Evolutionary conservation across 257 asterid species (phyloP), one percentile per base, ranked within the genome.

Genomic region (Mentha longifolia): DNA sequence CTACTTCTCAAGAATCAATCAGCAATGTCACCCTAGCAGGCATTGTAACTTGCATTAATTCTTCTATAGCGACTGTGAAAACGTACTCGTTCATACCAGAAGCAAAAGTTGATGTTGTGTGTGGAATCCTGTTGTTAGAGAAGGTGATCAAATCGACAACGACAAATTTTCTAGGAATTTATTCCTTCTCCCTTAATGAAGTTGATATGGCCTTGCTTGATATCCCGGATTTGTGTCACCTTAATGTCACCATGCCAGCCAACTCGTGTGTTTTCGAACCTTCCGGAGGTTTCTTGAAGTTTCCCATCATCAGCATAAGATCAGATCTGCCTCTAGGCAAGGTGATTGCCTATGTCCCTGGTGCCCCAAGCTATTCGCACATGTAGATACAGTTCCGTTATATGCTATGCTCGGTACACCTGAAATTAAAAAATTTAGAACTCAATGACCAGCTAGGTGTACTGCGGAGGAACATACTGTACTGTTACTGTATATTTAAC

Each of bases 71-170:
- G 3, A 3, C 31, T 35, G 68, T 9, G 1, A 16, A n/a, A 55
- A 76, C 72, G 3, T 63, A 42, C 25, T 45, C 13, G 0, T 43
- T 63, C 4, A 46, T 76, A 68, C 76, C 76, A 5, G 63, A 63
- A 9, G 76, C 80, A 63, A 9, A 5, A 37, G 80, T 76, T 0
- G 76, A 76, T 0, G 72, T 69, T 33, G 76, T 62, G 14, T 69
- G 72, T 55, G 76, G 76, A 17, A 15, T 61, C 63, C 0, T 28
- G 57, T 60, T 70, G 6, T 5, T 68, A 0, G 47, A 14, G 9
- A 68, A 9, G 9, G 71, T 42, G 71, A 52, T 45, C 20, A 67
- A 61, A 61, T 68, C 49, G 7, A 64, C 77, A 0, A 54, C 57
- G 8, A 61, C 75, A 12, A 30, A 69, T 25, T 1, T 1, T 10